Base-by-base conservation (phyloP, 805 yeast genomes). In the Yarrowia alimentaria region DNA sequence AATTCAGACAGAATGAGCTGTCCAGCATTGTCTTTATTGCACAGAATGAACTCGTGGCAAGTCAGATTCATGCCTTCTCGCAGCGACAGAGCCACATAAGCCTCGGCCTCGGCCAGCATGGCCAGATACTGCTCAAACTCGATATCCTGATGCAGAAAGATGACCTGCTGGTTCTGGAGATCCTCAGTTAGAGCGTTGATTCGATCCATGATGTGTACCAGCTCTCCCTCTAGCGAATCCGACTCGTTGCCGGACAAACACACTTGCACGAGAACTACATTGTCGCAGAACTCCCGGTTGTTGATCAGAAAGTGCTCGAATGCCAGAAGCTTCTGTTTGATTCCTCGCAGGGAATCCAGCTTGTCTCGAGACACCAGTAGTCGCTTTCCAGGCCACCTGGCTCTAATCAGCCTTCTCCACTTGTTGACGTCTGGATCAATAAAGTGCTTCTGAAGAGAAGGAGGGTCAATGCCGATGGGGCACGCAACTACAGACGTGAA, bases 31-130 rank as follows among this genome's bases (percentile, higher is more conserved):
- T 72, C 68, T 1, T 93, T 78, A 22, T 37, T 43, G 19, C 95
- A 85, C 51, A 82, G 83, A 32, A 89, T 77, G 64, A 84, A 93
- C 64, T 93, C 99, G 63, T 93, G 99, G 59, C 96, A 91, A 0
- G 98, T 90, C 61, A 93, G 73, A 60, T 93, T 93, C 89, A 93
- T 85, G 19, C 99, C 99, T 66, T 93, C 99, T 63, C 99, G 81
- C 74, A 91, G 77, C 1, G 96, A 85, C 8, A 94, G 81, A 1
- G 91, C 96, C 34, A 85, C 80, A 61, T 93, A 93, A 1, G 80
- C 73, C 57, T 87, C 94, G 1, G 98, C 96, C 62, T 89, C 97
- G 28, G 80, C 70, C 37, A 85, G 76, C 43, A 93, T 69, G 0
- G 96, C 98, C 53, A 93, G 65, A 63, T 93, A 93, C 66, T 93